Conservation (phyloP, 768 basidiomycete species). For the Multifurca ochricompacta region DNA sequence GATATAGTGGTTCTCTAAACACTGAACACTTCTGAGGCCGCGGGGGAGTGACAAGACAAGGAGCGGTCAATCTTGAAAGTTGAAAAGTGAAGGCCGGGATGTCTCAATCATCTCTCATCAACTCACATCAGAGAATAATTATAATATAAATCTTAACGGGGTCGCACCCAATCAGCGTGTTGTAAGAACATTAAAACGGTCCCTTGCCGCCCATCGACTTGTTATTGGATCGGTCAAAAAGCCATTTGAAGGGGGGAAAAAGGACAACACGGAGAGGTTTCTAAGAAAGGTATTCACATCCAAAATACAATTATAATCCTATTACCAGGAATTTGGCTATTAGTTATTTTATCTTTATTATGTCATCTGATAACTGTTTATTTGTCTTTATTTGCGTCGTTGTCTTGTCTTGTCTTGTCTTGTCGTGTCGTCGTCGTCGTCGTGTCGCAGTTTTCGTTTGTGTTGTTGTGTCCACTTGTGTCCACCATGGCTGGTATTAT, state of each 20-base stretch:
- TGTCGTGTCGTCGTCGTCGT: neutral
- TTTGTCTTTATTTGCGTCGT: neutral
- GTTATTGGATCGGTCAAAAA: constrained; percentile 18
- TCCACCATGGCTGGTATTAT: constrained; percentile 35
- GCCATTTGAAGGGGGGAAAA: constrained; percentile 10
- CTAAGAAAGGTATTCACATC: constrained; percentile 9
- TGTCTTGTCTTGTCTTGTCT: neutral
- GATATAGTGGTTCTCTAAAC: constrained; percentile 2
- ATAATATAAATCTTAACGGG: constrained; percentile 17
- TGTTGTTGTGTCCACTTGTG: neutral
- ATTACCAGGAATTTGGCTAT: neutral
- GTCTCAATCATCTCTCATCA: constrained; percentile 15
- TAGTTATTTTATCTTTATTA: too few relatives aligned
- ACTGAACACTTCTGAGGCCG: constrained; percentile 7
- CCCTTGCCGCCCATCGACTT: constrained; percentile 15
- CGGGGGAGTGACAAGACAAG: constrained; percentile 11
- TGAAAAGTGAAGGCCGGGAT: constrained; percentile 7
- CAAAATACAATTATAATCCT: constrained; percentile 9
- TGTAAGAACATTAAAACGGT: constrained; percentile 12
- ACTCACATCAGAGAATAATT: too few relatives aligned
- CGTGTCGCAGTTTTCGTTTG: neutral
- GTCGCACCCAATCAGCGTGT: constrained; percentile 14
- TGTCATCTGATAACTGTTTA: too few relatives aligned
- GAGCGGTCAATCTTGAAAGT: constrained; percentile 13
- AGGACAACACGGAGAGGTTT: constrained; percentile 11